phyloP scores from a whole-genome alignment of 192 early-diverging fungal genomes.

The Phlyctochytrium planicorne region DNA sequence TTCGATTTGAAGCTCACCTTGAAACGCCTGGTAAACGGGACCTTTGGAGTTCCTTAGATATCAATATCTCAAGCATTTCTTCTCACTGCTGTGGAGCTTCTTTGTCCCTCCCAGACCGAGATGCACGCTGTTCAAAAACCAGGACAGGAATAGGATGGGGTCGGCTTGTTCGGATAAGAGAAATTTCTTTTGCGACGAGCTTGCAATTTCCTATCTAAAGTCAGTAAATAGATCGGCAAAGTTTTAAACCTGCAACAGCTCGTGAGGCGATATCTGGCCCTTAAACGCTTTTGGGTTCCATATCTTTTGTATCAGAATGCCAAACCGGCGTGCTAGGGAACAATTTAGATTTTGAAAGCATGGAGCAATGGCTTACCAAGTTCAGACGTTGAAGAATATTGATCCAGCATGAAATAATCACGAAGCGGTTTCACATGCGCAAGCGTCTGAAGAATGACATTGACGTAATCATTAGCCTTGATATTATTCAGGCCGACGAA shows the following conservation, averaged over 20 bases:
- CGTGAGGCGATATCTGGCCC: constrained; percentile 94
- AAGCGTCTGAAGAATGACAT: constrained; percentile 85
- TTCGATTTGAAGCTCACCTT: constrained; percentile 79
- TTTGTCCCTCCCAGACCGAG: constrained; percentile 76
- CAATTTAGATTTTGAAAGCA: neutral
- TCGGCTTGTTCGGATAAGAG: constrained; percentile 77
- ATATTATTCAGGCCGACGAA: constrained; percentile 94
- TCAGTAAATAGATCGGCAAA: neutral
- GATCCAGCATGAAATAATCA: constrained; percentile 73
- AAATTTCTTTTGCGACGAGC: constrained; percentile 77
- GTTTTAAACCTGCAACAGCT: constrained; percentile 79
- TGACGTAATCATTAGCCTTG: constrained; percentile 94
- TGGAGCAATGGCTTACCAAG: constrained; percentile 21
- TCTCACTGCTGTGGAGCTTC: constrained; percentile 63
- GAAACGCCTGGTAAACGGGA: constrained; percentile 79
- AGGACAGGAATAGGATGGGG: constrained; percentile 82
- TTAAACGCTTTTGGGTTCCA: constrained; percentile 93
- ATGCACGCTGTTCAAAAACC: constrained; percentile 92
- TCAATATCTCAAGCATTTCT: neutral
- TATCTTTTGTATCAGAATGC: constrained; percentile 80
- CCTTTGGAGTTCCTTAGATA: constrained; percentile 9
- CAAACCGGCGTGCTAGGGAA: constrained; percentile 66
- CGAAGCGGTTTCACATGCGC: constrained; percentile 84
- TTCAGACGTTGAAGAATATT: constrained; percentile 35
- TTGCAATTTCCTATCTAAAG: constrained; percentile 69